Base-by-base conservation (phyloP, 768 basidiomycete species). In the Udeniomyces megalosporus region DNA sequence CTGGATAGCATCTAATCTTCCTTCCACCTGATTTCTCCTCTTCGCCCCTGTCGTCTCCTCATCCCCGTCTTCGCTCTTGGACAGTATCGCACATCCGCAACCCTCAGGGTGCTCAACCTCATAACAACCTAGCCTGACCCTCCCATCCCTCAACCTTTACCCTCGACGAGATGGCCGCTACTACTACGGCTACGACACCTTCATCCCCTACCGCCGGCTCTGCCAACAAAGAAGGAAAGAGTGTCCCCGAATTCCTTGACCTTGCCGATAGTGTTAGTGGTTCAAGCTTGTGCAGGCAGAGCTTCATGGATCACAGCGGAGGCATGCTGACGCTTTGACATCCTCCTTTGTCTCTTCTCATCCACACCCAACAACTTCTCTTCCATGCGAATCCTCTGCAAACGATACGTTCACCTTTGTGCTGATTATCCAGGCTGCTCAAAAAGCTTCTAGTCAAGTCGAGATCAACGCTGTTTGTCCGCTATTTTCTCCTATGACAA, bases 241-340 rank as follows among this genome's bases (percentile, higher is more conserved):
- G 84, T 74, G 88, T 88, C 22, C 86, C 88, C 67, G 88, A 88
- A 62, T 91, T 91, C 76, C 79, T 91, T 76, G 88, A 91, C 78
- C 82, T 91, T 70, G 88, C 88, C 64, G 88, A 91, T 76, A 89
- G 88, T 68, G 88, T 90, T 73, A 70, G 86, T 80, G 24, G 48
- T 42, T 17, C 38, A 8, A 8, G 10, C 38, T 42, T 42, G n/a
- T n/a, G n/a, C n/a, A n/a, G n/a, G n/a, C n/a, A n/a, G n/a, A n/a
- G n/a, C n/a, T n/a, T n/a, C n/a, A n/a, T n/a, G n/a, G n/a, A n/a
- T n/a, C n/a, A n/a, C n/a, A 22, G 45, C 29, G 65, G 66, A 58
- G 67, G 67, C 62, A 46, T 48, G 24, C 64, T 66, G 51, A 38
- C 60, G 47, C 34, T 55, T 61, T 58, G 55, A 59, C 62, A n/a